Base-by-base conservation (phyloP, 345 rosid genomes). In the Capsella bursapastoris region DNA sequence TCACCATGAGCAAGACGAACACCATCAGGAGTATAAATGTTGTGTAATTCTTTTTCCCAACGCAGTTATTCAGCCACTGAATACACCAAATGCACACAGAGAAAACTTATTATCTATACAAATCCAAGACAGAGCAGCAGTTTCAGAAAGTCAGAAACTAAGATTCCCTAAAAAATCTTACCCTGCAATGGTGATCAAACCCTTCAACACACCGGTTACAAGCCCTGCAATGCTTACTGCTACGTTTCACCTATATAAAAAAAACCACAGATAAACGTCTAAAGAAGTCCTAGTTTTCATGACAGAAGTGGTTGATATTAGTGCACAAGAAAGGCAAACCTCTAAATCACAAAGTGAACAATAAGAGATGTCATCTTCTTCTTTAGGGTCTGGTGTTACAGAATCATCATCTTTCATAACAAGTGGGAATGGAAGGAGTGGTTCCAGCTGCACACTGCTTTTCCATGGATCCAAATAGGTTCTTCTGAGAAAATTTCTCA, bases 121-220 rank as follows among this genome's bases (percentile, higher is more conserved):
- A 31, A 28, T 57, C 7, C 66, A 65, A 47, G 7, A 15, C 35
- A 40, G n/a, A 22, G 32, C 29, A 64, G 3, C 8, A 68, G 56
- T 8, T 41, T 40, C 16, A 66, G 22, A 34, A 57, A 16, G 14
- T 47, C 12, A 66, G 10, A 27, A 48, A 22, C 31, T 29, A 49
- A 49, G 61, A 60, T 27, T 34, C 13, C 11, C 18, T 7, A 4
- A 14, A 57, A 38, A 56, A 3, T 4, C 79, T 72, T 84, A 91
- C 98, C 83, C 97, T 84, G 87, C 98, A 95, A 79, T 95, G 99
- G 76, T 95, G 99, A 80, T 95, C 99, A 79, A 95, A 95, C 68
- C 99, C 97, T 80, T 95, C 99, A 38, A 90, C 97, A 80, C 97
- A 95, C 4, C 97, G 81, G 81, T 92, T 88, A 82, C 99, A 95